Evolutionary conservation across 257 asterid genomes (phyloP).

Genomic region (Striga asiatica): DNA sequence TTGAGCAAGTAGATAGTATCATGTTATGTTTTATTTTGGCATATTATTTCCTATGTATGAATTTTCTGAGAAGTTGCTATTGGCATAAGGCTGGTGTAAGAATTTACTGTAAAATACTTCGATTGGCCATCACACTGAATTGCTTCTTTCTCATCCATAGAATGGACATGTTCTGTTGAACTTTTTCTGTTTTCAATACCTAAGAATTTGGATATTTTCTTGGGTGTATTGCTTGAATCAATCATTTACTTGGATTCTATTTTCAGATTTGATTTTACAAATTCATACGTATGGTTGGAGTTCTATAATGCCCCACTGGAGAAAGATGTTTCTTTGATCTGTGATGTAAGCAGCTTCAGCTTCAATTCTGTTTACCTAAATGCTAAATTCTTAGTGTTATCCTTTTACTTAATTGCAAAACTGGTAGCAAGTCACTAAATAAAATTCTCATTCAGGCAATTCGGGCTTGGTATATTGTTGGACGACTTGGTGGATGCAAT

Average conservation of each 20-base stretch:
- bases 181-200: neutral
- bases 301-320: constrained; percentile 73
- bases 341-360: constrained; percentile 48
- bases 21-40: too few species aligned
- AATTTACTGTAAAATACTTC: too few species aligned
- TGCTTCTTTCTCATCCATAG: neutral
- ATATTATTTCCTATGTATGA: too few species aligned
- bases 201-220: neutral
- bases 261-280: constrained; percentile 72
- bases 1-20: too few species aligned
- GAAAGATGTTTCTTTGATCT: constrained; percentile 66
- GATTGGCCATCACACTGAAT: neutral
- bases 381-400: constrained; percentile 10
- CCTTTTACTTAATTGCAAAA: too few species aligned
- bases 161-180: neutral
- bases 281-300: constrained; percentile 87
- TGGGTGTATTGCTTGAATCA: neutral
- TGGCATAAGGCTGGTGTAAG: too few species aligned
- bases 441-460: constrained; percentile 46
- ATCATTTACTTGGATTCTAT: constrained; percentile 7
- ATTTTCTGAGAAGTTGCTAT: too few species aligned
- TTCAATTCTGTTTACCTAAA: constrained; percentile 9
- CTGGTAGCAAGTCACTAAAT: constrained; percentile 12
- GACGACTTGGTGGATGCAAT: constrained; percentile 96
- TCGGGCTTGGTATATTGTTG: constrained; percentile 90